These are phyloP conservation scores for Noccaea caerulescens DNA, from an alignment of 345 rosid genomes.

Conservation along the genomic window DNA sequence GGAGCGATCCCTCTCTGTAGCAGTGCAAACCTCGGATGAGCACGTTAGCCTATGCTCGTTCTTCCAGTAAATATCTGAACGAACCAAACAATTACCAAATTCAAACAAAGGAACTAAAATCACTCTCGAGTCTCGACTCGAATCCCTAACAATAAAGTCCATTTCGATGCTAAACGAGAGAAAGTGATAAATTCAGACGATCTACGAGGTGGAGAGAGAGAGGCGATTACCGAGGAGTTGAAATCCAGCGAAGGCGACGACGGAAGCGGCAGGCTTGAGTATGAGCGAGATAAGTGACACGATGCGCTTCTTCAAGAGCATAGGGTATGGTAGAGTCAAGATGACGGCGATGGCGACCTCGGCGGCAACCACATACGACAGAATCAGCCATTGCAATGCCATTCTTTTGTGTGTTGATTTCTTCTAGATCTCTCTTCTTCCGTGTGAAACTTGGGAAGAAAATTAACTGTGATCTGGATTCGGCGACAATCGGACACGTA, in stretches of 20 bases:
- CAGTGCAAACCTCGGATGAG: constrained; percentile 75
- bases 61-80: constrained; percentile 84
- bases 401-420: constrained; percentile 41
- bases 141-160: neutral
- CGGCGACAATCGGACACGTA: constrained; percentile 29
- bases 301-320: constrained; percentile 62
- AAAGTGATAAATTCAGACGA: neutral
- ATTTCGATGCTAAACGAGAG: neutral
- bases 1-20: constrained; percentile 82
- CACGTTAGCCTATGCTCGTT: constrained; percentile 82
- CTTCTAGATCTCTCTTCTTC: constrained; percentile 29
- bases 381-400: constrained; percentile 89
- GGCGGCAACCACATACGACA: constrained; percentile 75
- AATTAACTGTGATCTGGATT: constrained; percentile 29
- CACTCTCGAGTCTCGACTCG: neutral
- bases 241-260: constrained; percentile 82
- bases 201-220: neutral
- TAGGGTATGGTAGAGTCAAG: constrained; percentile 77
- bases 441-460: neutral
- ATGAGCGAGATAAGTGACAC: constrained; percentile 71
- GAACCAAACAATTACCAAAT: neutral
- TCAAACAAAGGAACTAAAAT: constrained; percentile 1
- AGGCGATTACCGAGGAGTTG: constrained; percentile 66
- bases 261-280: constrained; percentile 71
- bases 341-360: constrained; percentile 67